Evolutionary conservation across 1,284 basidiomycete species (phyloP).

Genomic region (Tilletia caries): DNA sequence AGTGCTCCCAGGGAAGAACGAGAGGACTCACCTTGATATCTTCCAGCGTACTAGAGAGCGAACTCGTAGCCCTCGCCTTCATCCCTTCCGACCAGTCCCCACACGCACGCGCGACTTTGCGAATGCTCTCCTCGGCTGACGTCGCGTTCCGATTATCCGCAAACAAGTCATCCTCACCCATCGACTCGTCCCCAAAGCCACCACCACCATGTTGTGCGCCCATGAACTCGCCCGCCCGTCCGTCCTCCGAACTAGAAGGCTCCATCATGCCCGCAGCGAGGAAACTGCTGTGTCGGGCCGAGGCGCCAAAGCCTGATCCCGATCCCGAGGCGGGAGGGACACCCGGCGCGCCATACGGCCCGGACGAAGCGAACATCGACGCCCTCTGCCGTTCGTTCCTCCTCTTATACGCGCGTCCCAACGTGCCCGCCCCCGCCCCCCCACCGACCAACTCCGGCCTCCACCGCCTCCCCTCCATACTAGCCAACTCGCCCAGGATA

Average conservation of each 20-base stretch:
- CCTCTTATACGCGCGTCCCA: neutral
- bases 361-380: neutral
- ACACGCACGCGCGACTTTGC: neutral
- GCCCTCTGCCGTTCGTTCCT: neutral
- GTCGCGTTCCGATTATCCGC: neutral
- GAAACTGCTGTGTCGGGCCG: neutral
- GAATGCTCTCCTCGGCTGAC: neutral
- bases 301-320: too few species aligned
- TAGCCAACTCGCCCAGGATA: neutral
- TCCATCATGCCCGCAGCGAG: neutral
- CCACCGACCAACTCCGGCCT: neutral
- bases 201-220: neutral
- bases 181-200: neutral
- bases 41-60: neutral
- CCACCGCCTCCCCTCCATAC: neutral
- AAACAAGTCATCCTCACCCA: neutral
- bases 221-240: neutral
- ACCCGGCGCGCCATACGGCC: too few species aligned
- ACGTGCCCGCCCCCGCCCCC: neutral
- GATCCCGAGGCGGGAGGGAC: too few species aligned
- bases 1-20: too few species aligned
- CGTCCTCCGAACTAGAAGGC: neutral
- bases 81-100: constrained; percentile 2
- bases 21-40: neutral
- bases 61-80: neutral